Conservation (phyloP, 345 rosid species). For the Linum trigynum region DNA sequence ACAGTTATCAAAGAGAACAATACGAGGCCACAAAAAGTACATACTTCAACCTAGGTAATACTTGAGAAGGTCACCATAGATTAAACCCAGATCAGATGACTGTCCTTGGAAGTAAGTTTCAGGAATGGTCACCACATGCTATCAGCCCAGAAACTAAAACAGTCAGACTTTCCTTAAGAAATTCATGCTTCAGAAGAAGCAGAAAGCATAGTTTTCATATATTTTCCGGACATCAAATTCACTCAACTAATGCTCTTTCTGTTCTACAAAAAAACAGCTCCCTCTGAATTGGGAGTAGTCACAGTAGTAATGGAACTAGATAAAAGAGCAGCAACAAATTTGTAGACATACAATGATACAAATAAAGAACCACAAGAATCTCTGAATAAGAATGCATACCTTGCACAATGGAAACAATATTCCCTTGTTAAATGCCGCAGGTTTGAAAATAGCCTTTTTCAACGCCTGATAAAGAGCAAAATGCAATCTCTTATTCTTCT, state of each 20-base stretch:
- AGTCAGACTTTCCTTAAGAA: not conserved
- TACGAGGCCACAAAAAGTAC: not conserved
- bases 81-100: not conserved
- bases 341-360: not conserved
- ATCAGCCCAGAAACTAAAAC: not conserved
- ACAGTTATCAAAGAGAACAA: no score
- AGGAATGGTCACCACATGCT: not conserved
- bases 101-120: not conserved
- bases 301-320: not conserved
- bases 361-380: not conserved
- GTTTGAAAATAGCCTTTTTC: conserved; percentile 71
- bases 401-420: conserved; percentile 77
- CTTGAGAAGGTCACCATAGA: no score
- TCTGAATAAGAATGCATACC: conserved; percentile 33
- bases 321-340: not conserved
- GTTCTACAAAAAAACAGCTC: no score
- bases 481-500: conserved; percentile 73
- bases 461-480: conserved; percentile 74
- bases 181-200: no score
- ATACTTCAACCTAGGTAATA: not conserved
- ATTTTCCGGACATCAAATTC: not conserved
- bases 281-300: not conserved
- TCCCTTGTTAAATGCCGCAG: conserved; percentile 93
- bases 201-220: not conserved
- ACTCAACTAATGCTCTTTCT: not conserved